Base-by-base conservation (phyloP, 2,329 filamentous ascomycete genomes). In the Camillea tinctor region DNA sequence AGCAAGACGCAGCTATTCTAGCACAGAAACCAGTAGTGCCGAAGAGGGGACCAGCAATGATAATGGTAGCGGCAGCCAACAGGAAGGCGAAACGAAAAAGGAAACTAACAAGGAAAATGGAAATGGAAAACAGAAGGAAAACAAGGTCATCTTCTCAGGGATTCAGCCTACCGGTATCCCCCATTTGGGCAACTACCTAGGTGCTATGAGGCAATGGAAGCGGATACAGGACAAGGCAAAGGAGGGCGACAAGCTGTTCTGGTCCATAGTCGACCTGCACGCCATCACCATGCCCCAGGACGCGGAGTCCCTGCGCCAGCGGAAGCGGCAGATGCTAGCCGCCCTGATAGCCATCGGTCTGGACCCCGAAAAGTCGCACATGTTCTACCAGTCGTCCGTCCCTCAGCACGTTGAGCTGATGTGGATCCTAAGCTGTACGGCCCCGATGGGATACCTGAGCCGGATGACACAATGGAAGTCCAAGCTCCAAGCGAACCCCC, bases 401-500 rank as follows among this genome's bases (percentile, higher is more conserved):
- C 81, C 87, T 19, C 88, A 88, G 52, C 95, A 98, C 77, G 80
- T 90, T 3, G 93, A 98, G 75, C 82, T 99, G 64, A 96, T 97
- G 91, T 99, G 95, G 95, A 93, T 98, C 71, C 78, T 99, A 63
- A 94, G 92, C 72, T 97, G 93, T 66, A 90, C 91, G 56, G 91
- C 95, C 22, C 94, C 91, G 4, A 93, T 95, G 75, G 95, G 95
- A 48, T 96, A 97, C 76, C 80, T 99, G n/a, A 90, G 90, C 9
- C 84, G 95, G n/a, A 99, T 99, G 95, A 98, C 95, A 24, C 95
- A 98, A 76, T 99, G 95, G 93, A 99, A 99, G 87, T 91, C 86
- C 74, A 96, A 96, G 75, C 77, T 95, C 19, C 81, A 87, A 20
- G 74, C 93, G 20, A 76, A 83, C 9, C 80, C 88, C 20, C 79